phyloP scores from a whole-genome alignment of 495 filamentous ascomycete species.

The Lasiosphaeriaceae sp. region DNA sequence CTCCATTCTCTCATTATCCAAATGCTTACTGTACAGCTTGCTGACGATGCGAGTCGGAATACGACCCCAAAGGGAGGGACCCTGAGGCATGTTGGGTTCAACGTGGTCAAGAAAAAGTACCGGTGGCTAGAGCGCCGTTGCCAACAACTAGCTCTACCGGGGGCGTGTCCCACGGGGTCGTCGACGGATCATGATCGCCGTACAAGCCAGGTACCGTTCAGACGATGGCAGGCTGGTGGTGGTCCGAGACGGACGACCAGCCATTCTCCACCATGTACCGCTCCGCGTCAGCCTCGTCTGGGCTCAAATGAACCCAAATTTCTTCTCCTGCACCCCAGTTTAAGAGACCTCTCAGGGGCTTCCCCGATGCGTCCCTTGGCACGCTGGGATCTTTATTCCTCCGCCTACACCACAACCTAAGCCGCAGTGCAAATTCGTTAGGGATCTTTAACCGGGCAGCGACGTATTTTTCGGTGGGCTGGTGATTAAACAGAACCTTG shows the following conservation, averaged over 20 bases:
- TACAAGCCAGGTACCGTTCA: conserved; percentile 11
- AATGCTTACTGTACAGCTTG: not conserved
- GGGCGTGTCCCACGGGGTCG: not conserved
- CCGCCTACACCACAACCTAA: conserved; percentile 30
- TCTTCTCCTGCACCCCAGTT: conserved; percentile 39
- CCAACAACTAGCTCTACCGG: not conserved
- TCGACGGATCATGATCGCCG: conserved; percentile 23
- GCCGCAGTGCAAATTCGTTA: conserved; percentile 41
- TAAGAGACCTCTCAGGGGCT: conserved; percentile 25
- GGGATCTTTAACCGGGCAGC: conserved; percentile 44
- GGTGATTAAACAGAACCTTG: conserved; percentile 37
- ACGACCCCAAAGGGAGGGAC: conserved; percentile 9
- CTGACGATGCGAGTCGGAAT: conserved; percentile 5
- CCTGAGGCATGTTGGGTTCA: not conserved
- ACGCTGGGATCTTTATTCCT: conserved; percentile 13
- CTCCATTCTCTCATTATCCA: not conserved
- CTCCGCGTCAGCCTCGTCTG: conserved; percentile 28
- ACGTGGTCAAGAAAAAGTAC: conserved; percentile 5
- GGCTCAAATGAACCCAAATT: conserved; percentile 48
- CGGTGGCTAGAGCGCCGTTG: not conserved
- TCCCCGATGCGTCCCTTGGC: conserved; percentile 19
- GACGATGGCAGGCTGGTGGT: conserved; percentile 4
- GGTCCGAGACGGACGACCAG: not conserved
- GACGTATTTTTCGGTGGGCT: conserved; percentile 43
- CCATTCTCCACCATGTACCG: conserved; percentile 13